phyloP scores from a whole-genome alignment of 2,329 filamentous ascomycete genomes.

The Cytospora leucostoma region DNA sequence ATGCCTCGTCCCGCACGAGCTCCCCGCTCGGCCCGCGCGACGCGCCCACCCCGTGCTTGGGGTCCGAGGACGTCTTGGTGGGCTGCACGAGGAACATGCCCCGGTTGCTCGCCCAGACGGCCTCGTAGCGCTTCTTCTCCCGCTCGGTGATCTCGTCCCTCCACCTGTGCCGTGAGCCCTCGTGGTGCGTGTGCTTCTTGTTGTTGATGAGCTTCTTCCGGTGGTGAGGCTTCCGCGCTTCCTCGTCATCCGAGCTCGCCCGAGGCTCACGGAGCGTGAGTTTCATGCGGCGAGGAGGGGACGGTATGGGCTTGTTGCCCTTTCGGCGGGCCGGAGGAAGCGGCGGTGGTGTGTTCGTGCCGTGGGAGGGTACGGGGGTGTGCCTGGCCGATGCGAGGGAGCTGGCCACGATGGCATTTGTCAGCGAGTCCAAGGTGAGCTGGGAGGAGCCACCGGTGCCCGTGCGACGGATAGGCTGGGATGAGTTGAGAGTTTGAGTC shows the following conservation, averaged over 20 bases:
- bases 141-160: constrained; percentile 70
- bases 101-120: constrained; percentile 80
- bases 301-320: constrained; percentile 30
- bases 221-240: constrained; percentile 53
- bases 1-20: constrained; percentile 16
- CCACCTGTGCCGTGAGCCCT: constrained; percentile 75
- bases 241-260: constrained; percentile 54
- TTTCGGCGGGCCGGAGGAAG: constrained; percentile 39
- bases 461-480: constrained; percentile 23
- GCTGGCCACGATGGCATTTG: constrained; percentile 74
- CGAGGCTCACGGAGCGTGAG: constrained; percentile 65
- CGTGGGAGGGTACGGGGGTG: constrained; percentile 35
- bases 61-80: constrained; percentile 11
- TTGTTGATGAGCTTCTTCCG: constrained; percentile 48
- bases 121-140: constrained; percentile 80
- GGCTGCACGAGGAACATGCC: constrained; percentile 51
- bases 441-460: constrained; percentile 35
- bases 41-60: constrained; percentile 19
- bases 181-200: constrained; percentile 73
- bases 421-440: constrained; percentile 62
- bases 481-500: constrained; percentile 16
- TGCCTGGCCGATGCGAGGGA: constrained; percentile 67
- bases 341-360: constrained; percentile 41
- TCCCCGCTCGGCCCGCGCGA: neutral
- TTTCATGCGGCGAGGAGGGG: constrained; percentile 57